These are phyloP conservation scores for Aspergillus affinis DNA, from an alignment of 495 filamentous ascomycete species.

Conservation along the genomic window DNA sequence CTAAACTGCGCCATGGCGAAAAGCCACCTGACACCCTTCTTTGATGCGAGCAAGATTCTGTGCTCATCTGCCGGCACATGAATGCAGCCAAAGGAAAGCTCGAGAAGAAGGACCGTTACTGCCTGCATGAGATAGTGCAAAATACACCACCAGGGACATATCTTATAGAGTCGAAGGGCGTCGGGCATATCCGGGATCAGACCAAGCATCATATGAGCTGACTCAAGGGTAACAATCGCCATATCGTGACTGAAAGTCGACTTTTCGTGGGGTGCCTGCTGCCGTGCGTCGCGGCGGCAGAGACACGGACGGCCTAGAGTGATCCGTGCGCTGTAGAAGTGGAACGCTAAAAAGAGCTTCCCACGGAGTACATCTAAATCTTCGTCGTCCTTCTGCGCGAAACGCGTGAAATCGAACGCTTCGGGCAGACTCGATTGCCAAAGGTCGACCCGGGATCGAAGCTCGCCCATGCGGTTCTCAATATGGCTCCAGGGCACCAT, in stretches of 20 bases:
- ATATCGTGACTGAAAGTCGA: slow-evolving; percentile 55
- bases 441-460: slow-evolving; percentile 50
- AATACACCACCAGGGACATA: slow-evolving; percentile 64
- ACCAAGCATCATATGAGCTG: slow-evolving; percentile 53
- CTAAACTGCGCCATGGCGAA: slow-evolving; percentile 53
- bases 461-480: slow-evolving; percentile 53
- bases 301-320: slow-evolving; percentile 65
- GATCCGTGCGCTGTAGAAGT: slow-evolving; percentile 60
- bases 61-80: slow-evolving; percentile 54
- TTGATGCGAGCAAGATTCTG: slow-evolving; percentile 46
- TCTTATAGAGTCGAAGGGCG: slow-evolving; percentile 49
- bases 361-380: slow-evolving; percentile 35
- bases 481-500: slow-evolving; percentile 58
- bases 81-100: slow-evolving; percentile 56
- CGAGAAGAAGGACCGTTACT: slow-evolving; percentile 58
- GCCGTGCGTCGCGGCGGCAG: slow-evolving; percentile 56
- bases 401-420: slow-evolving; percentile 53
- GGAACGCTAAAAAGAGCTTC: slow-evolving; percentile 53
- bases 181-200: slow-evolving; percentile 52
- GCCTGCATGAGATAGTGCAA: slow-evolving; percentile 68
- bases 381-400: slow-evolving; percentile 38
- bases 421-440: slow-evolving; percentile 55
- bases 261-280: slow-evolving; percentile 23
- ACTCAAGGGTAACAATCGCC: slow-evolving; percentile 53
- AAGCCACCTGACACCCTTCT: slow-evolving; percentile 57